A percentile compares a stretch with the other conserved stretches of the same genome.
Conservation (phyloP, 225 moss, liverwort and hornwort genomes). For the Anthoceros angustus region DNA sequence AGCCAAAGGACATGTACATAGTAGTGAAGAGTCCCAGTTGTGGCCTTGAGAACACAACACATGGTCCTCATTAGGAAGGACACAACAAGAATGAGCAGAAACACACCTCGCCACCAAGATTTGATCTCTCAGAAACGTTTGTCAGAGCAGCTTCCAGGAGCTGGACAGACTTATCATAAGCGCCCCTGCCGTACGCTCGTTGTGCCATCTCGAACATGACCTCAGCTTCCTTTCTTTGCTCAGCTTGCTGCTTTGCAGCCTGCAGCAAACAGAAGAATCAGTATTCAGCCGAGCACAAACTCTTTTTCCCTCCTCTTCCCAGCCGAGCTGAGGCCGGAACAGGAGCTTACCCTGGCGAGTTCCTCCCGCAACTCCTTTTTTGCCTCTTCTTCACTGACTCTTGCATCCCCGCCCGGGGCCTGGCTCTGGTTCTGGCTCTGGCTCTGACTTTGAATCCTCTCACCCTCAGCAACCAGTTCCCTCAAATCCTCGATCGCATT, state of each 20-base stretch:
- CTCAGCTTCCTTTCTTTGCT: conserved; percentile 76
- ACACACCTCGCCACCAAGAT: conserved; percentile 82
- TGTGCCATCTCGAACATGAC: conserved; percentile 72
- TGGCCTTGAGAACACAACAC: neutral
- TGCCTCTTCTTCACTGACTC: conserved; percentile 46
- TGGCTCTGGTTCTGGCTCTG: conserved; percentile 22
- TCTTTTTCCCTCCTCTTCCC: neutral
- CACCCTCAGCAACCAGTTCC: conserved; percentile 56
- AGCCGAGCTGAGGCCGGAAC: neutral
- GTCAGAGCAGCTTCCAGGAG: conserved; percentile 80
- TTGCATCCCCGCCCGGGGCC: conserved; percentile 18
- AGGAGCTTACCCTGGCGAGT: conserved; percentile 56
- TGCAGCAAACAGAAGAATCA: conserved; percentile 13
- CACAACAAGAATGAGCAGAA: neutral
- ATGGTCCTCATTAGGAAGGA: neutral
- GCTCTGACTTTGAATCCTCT: conserved; percentile 30
- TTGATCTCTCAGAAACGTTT: conserved; percentile 42
- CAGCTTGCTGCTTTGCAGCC: conserved; percentile 82
- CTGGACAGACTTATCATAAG: conserved; percentile 83
- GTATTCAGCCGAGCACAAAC: neutral
- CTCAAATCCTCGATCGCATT: conserved; percentile 35
- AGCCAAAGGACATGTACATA: too few relatives aligned
- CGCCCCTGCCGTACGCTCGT: conserved; percentile 77
- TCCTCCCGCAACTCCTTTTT: conserved; percentile 62
- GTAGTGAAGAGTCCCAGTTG: neutral